These are phyloP conservation scores for Kalanchoe fedtschenkoi DNA, from an alignment of 164 flowering plant genomes.

Conservation along the genomic window DNA sequence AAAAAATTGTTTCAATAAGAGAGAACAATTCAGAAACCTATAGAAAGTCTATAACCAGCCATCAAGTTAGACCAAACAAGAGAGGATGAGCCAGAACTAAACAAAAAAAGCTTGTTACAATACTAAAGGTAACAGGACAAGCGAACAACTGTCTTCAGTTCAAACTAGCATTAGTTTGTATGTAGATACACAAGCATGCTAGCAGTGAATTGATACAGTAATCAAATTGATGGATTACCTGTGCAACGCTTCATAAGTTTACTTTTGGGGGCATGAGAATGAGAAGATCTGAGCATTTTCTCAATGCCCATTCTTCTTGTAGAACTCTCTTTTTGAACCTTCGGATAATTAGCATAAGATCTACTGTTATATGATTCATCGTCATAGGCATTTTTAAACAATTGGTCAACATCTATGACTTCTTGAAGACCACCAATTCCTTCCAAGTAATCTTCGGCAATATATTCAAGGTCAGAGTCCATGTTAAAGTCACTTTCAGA, in stretches of 20 bases:
- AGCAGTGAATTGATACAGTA: neutral
- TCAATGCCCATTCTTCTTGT: neutral
- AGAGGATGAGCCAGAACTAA: too few relatives aligned
- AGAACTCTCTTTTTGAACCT: neutral
- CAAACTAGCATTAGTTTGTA: too few relatives aligned
- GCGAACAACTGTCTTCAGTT: too few relatives aligned
- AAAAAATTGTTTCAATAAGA: too few relatives aligned
- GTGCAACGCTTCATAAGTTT: neutral
- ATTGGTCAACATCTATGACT: neutral
- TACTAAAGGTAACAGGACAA: too few relatives aligned
- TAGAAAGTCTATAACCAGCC: too few relatives aligned
- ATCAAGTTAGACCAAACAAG: too few relatives aligned
- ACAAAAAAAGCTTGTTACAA: too few relatives aligned
- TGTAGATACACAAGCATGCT: too few relatives aligned
- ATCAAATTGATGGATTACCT: too few relatives aligned
- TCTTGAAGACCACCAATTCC: slow-evolving; percentile 6
- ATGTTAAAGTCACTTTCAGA: neutral
- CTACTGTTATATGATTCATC: slow-evolving; percentile 1
- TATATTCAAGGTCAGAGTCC: slow-evolving; percentile 1
- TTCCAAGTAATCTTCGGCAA: slow-evolving; percentile 7
- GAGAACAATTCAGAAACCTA: too few relatives aligned
- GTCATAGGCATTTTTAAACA: slow-evolving; percentile 3
- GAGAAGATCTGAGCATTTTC: neutral
- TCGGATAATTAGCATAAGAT: neutral
- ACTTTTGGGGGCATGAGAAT: neutral